These are phyloP conservation scores for Daldinia sp. DNA, from an alignment of 2,329 filamentous ascomycete genomes.

Conservation along the genomic window DNA sequence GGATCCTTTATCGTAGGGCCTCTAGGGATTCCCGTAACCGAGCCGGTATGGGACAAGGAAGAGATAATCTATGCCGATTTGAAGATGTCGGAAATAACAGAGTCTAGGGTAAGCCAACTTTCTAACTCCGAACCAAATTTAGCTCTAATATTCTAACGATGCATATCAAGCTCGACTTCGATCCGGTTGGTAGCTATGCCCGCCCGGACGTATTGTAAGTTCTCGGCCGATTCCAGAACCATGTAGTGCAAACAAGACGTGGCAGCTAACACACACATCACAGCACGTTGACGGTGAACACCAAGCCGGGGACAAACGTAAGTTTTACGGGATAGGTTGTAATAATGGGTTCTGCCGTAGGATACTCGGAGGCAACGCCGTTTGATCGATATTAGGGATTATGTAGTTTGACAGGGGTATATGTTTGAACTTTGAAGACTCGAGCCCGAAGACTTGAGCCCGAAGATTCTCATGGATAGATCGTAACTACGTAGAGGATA, in stretches of 20 bases:
- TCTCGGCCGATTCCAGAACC: neutral
- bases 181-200: constrained; percentile 52
- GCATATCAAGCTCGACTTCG: constrained; percentile 51
- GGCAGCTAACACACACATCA: constrained; percentile 16
- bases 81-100: constrained; percentile 47
- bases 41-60: constrained; percentile 52
- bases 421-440: neutral
- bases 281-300: constrained; percentile 45
- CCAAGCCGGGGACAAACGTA: constrained; percentile 45
- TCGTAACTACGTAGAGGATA: constrained; percentile 12
- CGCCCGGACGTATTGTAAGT: constrained; percentile 53
- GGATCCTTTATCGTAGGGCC: constrained; percentile 53
- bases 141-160: constrained; percentile 14
- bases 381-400: constrained; percentile 8
- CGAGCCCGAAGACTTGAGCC: neutral
- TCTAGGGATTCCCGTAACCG: constrained; percentile 49
- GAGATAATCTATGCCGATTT: constrained; percentile 51
- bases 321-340: constrained; percentile 35
- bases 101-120: constrained; percentile 48
- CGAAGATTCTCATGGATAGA: constrained; percentile 8
- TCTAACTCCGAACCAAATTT: neutral
- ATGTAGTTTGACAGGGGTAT: constrained; percentile 14
- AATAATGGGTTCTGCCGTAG: neutral
- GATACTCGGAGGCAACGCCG: neutral
- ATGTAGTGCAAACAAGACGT: neutral